These are phyloP conservation scores for Hanseniaspora lindneri DNA, from an alignment of 805 yeast genomes.

Conservation along the genomic window DNA sequence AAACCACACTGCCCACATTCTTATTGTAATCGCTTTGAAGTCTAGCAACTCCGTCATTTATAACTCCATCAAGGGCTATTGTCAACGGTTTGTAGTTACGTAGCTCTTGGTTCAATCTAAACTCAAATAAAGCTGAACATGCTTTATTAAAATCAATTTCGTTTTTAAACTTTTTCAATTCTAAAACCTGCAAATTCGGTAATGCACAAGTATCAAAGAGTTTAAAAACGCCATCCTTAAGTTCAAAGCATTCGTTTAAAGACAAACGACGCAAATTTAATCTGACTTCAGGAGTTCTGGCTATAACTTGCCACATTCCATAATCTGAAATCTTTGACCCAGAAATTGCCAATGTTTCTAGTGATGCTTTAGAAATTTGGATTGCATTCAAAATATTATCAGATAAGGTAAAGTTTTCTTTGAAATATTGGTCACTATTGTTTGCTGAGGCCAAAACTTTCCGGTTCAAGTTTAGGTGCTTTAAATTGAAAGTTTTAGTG, in stretches of 20 bases:
- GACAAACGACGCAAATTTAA: conserved; percentile 6
- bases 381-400: conserved; percentile 12
- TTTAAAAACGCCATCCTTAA: conserved; percentile 2
- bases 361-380: conserved; percentile 5
- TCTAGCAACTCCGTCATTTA: background rate
- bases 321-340: conserved; percentile 75
- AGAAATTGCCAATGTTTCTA: conserved; percentile 71
- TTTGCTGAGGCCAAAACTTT: conserved; percentile 5
- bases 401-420: conserved; percentile 3
- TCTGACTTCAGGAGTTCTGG: conserved; percentile 4
- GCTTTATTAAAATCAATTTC: background rate
- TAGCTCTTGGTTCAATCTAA: conserved; percentile 9
- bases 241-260: conserved; percentile 6
- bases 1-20: conserved; percentile 3
- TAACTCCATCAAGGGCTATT: background rate
- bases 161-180: conserved; percentile 10
- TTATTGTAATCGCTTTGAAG: conserved; percentile 7
- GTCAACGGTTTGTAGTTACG: conserved; percentile 8
- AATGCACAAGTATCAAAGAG: conserved; percentile 4
- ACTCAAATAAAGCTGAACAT: conserved; percentile 6
- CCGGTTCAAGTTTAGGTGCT: conserved; percentile 13
- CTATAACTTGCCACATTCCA: conserved; percentile 68
- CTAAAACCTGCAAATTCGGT: conserved; percentile 15
- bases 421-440: background rate
- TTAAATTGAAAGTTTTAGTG: conserved; percentile 2